Percentiles rank a stretch among this genome's conserved stretches.
These are phyloP conservation scores for Aspergillus japonicus DNA, from an alignment of 2,329 filamentous ascomycete genomes.

Conservation along the genomic window DNA sequence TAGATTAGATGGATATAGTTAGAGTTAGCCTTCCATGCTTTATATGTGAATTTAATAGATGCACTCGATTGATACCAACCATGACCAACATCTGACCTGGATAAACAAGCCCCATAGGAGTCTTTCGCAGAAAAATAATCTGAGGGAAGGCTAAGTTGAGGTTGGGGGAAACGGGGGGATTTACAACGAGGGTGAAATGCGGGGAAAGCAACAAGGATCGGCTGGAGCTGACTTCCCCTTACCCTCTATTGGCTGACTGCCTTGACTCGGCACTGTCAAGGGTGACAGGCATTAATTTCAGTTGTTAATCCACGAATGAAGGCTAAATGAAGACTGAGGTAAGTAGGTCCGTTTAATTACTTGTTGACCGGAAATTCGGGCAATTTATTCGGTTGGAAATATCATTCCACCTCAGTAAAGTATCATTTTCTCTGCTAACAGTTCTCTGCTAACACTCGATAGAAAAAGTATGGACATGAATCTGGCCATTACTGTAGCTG, in stretches of 20 bases:
- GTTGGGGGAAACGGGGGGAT: neutral
- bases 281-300: no score
- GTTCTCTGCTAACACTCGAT: no score
- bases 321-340: no score
- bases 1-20: conserved; percentile 9
- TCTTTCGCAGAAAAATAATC: neutral
- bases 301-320: no score
- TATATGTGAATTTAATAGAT: neutral
- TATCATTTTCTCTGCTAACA: no score
- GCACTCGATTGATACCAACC: neutral
- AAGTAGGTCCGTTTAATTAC: no score
- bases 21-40: neutral
- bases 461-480: neutral
- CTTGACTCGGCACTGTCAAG: neutral
- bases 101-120: neutral
- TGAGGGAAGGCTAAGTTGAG: neutral
- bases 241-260: conserved; percentile 3
- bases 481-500: neutral
- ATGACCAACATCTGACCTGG: neutral
- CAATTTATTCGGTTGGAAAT: no score
- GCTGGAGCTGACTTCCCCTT: conserved; percentile 7
- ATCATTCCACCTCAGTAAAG: no score
- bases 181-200: conserved; percentile 8
- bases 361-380: no score
- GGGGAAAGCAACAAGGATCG: conserved; percentile 7